Conservation (phyloP, 163 green algal genomes). For the Chloromonas sp. region DNA sequence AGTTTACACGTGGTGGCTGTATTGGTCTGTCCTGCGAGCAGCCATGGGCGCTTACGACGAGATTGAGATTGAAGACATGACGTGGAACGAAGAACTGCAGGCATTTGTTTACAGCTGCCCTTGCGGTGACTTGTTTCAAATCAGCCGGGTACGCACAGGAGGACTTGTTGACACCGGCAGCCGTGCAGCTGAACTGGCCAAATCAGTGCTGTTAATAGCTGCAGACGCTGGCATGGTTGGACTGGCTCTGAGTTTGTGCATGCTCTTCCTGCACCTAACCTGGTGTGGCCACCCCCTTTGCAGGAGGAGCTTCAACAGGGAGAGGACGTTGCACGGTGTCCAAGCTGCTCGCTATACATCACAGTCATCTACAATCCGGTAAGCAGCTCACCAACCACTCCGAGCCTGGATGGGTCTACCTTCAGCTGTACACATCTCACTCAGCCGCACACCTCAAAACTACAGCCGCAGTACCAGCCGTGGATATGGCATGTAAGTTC, state of each 20-base stretch:
- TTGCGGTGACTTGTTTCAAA: constrained; percentile 96
- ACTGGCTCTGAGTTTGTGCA: too few species aligned
- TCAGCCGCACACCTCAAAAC: neutral
- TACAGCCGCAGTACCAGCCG: neutral
- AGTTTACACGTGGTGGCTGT: too few species aligned
- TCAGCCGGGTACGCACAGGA: constrained; percentile 63
- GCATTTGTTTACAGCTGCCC: constrained; percentile 92
- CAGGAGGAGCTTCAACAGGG: constrained; percentile 80
- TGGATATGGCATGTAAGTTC: neutral
- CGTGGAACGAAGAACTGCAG: constrained; percentile 83
- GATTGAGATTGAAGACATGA: constrained; percentile 98
- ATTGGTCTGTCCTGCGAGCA: too few species aligned
- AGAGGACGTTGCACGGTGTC: constrained; percentile 91
- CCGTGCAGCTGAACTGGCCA: neutral
- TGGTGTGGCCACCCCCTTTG: neutral
- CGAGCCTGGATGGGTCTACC: neutral
- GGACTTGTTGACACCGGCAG: neutral
- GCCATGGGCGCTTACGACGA: constrained; percentile 69
- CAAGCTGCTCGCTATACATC: constrained; percentile 89
- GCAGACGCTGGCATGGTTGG: neutral
- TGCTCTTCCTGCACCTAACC: too few species aligned
- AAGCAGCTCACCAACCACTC: too few species aligned
- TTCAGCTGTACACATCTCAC: neutral
- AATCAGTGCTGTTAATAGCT: neutral
- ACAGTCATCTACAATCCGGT: constrained; percentile 87